phyloP scores from a whole-genome alignment of 345 rosid species.

The Linum tenue region DNA sequence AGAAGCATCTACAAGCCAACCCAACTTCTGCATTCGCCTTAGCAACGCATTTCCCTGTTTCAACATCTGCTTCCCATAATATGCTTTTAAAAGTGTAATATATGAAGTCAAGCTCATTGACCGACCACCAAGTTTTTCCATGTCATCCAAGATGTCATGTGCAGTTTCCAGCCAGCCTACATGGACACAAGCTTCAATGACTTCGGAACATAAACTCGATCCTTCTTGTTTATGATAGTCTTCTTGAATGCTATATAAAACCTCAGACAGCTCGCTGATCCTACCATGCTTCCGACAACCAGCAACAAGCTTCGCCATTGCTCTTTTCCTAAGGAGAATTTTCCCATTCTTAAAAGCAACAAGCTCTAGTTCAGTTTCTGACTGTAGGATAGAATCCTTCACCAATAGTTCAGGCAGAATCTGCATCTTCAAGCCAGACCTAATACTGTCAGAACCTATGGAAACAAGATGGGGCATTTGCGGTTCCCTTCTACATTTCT shows the following conservation, averaged over 20 bases:
- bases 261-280: conserved; percentile 45
- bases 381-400: conserved; percentile 35
- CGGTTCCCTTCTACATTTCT: conserved; percentile 15
- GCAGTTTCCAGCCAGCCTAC: conserved; percentile 72
- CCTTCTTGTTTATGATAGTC: conserved; percentile 14
- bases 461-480: conserved; percentile 43
- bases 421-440: conserved; percentile 48
- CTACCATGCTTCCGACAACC: conserved; percentile 44
- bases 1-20: conserved; percentile 27
- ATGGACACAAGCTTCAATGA: conserved; percentile 48
- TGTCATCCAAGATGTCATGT: conserved; percentile 83
- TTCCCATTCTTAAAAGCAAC: conserved; percentile 39
- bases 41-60: conserved; percentile 52
- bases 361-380: conserved; percentile 33
- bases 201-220: conserved; percentile 34
- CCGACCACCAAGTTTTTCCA: conserved; percentile 37
- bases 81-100: conserved; percentile 42
- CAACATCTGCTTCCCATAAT: conserved; percentile 37
- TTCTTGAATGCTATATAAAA: conserved; percentile 34
- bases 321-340: conserved; percentile 37
- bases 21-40: conserved; percentile 46
- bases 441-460: conserved; percentile 59
- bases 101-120: conserved; percentile 29
- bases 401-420: conserved; percentile 43
- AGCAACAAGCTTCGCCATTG: conserved; percentile 54